phyloP scores from a whole-genome alignment of 148 eudicot species.

The Silene conica region DNA sequence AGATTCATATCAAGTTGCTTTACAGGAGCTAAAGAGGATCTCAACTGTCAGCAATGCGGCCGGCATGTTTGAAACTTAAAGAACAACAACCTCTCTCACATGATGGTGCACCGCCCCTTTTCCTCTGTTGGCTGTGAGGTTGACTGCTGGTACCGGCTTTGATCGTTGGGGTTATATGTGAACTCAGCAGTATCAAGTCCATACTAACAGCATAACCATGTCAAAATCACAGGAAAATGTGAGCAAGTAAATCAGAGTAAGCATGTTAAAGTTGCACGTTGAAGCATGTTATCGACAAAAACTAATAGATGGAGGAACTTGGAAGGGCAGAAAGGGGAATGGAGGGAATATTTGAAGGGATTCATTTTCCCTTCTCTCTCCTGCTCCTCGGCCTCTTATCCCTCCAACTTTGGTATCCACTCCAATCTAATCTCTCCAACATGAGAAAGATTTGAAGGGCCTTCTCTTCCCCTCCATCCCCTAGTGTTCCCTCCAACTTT shows the following conservation, averaged over 20 bases:
- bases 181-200: slow-evolving; percentile 94
- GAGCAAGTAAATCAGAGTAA: neutral
- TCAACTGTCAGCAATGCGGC: neutral
- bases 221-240: slow-evolving; percentile 1
- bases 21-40: slow-evolving; percentile 15
- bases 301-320: too few species aligned
- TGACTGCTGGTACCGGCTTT: slow-evolving; percentile 58
- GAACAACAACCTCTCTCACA: slow-evolving; percentile 39
- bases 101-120: slow-evolving; percentile 64
- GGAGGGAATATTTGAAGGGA: too few species aligned
- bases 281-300: neutral
- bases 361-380: too few species aligned
- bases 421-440: too few species aligned
- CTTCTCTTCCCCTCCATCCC: too few species aligned
- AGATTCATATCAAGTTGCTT: slow-evolving; percentile 12
- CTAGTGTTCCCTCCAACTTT: too few species aligned
- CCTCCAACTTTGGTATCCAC: too few species aligned
- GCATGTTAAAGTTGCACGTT: neutral
- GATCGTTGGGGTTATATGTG: slow-evolving; percentile 80
- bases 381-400: too few species aligned
- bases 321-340: too few species aligned
- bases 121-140: slow-evolving; percentile 59
- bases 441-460: too few species aligned
- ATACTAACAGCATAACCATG: slow-evolving; percentile 45
- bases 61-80: neutral